Percentiles rank a stretch among this genome's conserved stretches.
These are phyloP conservation scores for Yamadazyma epiphylla DNA, from an alignment of 1,139 yeast genomes.

Conservation along the genomic window DNA sequence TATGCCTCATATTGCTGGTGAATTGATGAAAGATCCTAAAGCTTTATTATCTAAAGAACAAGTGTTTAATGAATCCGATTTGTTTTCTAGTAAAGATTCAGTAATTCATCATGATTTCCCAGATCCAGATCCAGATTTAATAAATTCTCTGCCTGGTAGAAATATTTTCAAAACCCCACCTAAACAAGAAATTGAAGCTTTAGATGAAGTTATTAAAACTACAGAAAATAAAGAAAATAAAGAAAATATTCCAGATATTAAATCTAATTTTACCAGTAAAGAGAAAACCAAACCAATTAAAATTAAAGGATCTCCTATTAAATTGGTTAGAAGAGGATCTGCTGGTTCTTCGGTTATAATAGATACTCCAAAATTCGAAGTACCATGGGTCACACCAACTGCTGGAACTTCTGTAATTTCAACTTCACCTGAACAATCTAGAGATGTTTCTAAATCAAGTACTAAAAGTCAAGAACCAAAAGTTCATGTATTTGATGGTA, in stretches of 20 bases:
- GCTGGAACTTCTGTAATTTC: neutral
- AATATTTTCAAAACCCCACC: slow-evolving; percentile 28
- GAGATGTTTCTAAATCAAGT: neutral
- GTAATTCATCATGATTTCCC: slow-evolving; percentile 20
- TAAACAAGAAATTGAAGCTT: slow-evolving; percentile 6
- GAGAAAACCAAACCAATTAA: slow-evolving; percentile 25
- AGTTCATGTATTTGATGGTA: slow-evolving; percentile 12
- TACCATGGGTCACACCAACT: neutral
- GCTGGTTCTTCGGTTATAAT: slow-evolving; percentile 9
- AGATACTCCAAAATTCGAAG: slow-evolving; percentile 4
- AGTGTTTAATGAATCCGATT: slow-evolving; percentile 31
- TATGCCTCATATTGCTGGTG: slow-evolving; percentile 32
- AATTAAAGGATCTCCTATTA: slow-evolving; percentile 34
- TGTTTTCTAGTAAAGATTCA: slow-evolving; percentile 7
- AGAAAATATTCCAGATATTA: slow-evolving; percentile 1
- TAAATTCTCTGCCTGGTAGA: slow-evolving; percentile 15
- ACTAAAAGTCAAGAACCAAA: neutral
- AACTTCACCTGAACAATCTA: neutral
- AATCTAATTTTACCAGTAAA: neutral
- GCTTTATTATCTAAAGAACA: slow-evolving; percentile 34
- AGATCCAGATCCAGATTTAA: slow-evolving; percentile 35
- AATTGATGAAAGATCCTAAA: slow-evolving; percentile 31
- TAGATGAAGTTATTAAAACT: no score
- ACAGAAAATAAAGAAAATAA: slow-evolving; percentile 1
- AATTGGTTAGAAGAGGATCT: slow-evolving; percentile 27